Conservation (phyloP, 495 filamentous ascomycete species). For the Penicillium parvum region DNA sequence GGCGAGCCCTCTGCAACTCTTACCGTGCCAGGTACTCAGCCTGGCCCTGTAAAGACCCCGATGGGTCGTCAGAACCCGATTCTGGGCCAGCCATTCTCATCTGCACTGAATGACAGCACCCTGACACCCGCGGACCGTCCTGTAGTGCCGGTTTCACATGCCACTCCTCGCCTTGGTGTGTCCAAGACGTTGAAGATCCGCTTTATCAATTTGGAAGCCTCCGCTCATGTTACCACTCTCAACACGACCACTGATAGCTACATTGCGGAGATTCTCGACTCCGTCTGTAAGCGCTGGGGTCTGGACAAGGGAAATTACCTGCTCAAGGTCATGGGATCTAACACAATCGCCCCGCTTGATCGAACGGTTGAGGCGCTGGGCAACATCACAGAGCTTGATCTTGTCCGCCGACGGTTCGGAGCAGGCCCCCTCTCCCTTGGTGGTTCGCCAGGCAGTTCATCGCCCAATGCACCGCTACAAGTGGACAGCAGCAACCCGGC, state of each 20-base stretch:
- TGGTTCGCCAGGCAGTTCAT: constrained; percentile 75
- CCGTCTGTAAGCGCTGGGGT: constrained; percentile 83
- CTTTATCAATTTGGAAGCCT: constrained; percentile 67
- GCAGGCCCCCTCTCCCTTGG: constrained; percentile 70
- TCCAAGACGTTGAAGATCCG: constrained; percentile 83
- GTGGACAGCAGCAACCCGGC: constrained; percentile 41
- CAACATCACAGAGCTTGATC: constrained; percentile 76
- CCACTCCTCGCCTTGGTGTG: constrained; percentile 67
- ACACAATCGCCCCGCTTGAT: constrained; percentile 78
- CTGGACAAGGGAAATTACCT: constrained; percentile 87
- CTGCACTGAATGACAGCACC: constrained; percentile 51
- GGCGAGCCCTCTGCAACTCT: constrained; percentile 33
- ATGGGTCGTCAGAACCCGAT: constrained; percentile 53
- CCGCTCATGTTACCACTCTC: constrained; percentile 59
- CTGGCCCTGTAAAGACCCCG: constrained; percentile 27
- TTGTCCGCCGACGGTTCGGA: constrained; percentile 81
- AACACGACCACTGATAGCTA: constrained; percentile 92
- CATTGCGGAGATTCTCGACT: constrained; percentile 86
- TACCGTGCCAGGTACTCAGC: constrained; percentile 38
- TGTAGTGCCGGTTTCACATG: constrained; percentile 48
- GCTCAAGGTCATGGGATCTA: constrained; percentile 79
- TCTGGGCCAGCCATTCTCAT: constrained; percentile 46
- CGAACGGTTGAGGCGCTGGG: constrained; percentile 87
- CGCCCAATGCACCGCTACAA: constrained; percentile 71
- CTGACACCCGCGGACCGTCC: constrained; percentile 62